Percentiles rank a stretch among this genome's conserved stretches.
phyloP scores from a whole-genome alignment of 2,329 filamentous ascomycete genomes.

The Fusarium tanahbumbuense region DNA sequence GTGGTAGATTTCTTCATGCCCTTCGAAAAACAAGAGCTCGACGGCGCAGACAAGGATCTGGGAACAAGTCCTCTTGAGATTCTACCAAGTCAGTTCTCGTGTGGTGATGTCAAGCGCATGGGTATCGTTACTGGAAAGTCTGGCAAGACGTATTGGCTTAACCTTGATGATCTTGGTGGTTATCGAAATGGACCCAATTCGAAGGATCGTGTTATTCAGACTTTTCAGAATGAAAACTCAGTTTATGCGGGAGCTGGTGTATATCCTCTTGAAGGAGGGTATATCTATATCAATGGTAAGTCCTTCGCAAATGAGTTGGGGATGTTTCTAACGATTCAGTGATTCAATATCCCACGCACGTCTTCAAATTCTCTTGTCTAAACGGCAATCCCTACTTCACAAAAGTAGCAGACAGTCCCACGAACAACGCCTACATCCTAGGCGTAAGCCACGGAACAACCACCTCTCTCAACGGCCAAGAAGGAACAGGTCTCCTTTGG shows the following conservation, averaged over 20 bases:
- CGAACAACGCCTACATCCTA: conserved; percentile 63
- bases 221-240: conserved; percentile 57
- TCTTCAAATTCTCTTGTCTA: conserved; percentile 68
- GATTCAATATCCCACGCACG: conserved; percentile 65
- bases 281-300: conserved; percentile 58
- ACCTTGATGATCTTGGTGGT: conserved; percentile 55
- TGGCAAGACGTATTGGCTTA: conserved; percentile 60
- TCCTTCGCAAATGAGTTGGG: too few species aligned
- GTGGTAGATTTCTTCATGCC: conserved; percentile 67
- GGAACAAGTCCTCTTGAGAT: conserved; percentile 60
- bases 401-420: conserved; percentile 62
- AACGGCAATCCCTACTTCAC: conserved; percentile 64
- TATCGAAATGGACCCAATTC: conserved; percentile 53
- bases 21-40: conserved; percentile 61
- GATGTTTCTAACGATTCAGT: conserved; percentile 38
- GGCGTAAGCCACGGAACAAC: conserved; percentile 68
- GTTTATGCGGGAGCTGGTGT: conserved; percentile 61
- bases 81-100: conserved; percentile 56
- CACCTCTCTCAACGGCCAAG: conserved; percentile 64
- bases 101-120: conserved; percentile 58
- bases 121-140: conserved; percentile 64
- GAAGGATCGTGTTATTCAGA: conserved; percentile 58
- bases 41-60: conserved; percentile 63
- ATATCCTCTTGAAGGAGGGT: conserved; percentile 61
- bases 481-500: conserved; percentile 68